Conservation (phyloP, 371 early-diverging fungal species). For the Fennellomyces sp. region DNA sequence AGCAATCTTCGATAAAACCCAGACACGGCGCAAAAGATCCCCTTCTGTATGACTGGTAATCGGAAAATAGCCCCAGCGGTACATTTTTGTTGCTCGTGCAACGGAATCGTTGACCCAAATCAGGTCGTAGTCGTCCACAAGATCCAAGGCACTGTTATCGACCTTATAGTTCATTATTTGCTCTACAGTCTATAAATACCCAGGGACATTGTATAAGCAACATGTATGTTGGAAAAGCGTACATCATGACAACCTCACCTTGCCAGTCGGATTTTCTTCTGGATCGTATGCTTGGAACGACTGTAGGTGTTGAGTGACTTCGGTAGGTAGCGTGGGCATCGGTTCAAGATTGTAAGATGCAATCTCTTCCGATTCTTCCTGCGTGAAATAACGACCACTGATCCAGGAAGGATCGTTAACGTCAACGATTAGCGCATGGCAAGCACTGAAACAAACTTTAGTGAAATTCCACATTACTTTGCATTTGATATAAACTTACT, state of each 20-base stretch:
- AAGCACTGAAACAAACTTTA: too few relatives aligned
- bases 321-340: background rate
- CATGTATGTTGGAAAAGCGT: background rate
- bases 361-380: background rate
- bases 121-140: background rate
- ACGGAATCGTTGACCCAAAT: background rate
- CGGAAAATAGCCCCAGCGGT: background rate
- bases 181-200: background rate
- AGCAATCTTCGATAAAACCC: background rate
- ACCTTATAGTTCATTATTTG: background rate
- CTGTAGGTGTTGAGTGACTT: background rate
- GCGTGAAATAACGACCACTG: background rate
- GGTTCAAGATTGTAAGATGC: background rate
- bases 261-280: background rate
- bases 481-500: too few relatives aligned
- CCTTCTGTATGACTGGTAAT: background rate
- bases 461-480: too few relatives aligned
- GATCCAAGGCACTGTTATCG: background rate
- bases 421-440: background rate
- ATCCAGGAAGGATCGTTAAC: background rate
- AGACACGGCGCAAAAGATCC: conserved; percentile 1
- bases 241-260: background rate
- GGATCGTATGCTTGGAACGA: background rate
- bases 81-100: background rate
- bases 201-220: background rate